Percentiles rank a stretch among this genome's conserved stretches.
phyloP scores from a whole-genome alignment of 192 early-diverging fungal genomes.

The Coemansia umbellata region DNA sequence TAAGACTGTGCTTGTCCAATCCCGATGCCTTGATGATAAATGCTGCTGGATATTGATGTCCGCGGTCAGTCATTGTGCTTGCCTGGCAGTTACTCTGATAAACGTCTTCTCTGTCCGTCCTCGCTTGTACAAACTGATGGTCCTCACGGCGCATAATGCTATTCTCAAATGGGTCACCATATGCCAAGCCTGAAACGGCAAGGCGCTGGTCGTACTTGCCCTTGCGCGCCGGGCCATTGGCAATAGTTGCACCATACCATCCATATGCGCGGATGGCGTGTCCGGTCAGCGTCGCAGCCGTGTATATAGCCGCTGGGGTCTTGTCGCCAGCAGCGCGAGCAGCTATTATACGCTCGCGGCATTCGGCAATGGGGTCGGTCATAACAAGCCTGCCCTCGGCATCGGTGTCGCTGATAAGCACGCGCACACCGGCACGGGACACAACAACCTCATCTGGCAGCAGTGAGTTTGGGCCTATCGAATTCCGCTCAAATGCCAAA shows the following conservation, averaged over 20 bases:
- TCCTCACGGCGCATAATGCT: constrained; percentile 81
- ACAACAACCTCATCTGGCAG: constrained; percentile 79
- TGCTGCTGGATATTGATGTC: constrained; percentile 84
- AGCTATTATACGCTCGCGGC: constrained; percentile 67
- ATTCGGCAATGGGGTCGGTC: constrained; percentile 71
- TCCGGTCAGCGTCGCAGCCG: constrained; percentile 84
- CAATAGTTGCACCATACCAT: constrained; percentile 68
- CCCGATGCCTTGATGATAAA: constrained; percentile 79
- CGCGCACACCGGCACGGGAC: constrained; percentile 71
- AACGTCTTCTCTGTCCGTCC: constrained; percentile 73
- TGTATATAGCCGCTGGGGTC: constrained; percentile 61
- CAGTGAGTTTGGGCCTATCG: constrained; percentile 73
- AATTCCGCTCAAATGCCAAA: constrained; percentile 79
- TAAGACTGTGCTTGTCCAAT: constrained; percentile 65
- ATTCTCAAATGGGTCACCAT: constrained; percentile 79
- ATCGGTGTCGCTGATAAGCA: constrained; percentile 82
- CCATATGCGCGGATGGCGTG: constrained; percentile 78
- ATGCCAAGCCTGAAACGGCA: constrained; percentile 59
- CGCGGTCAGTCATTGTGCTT: constrained; percentile 67
- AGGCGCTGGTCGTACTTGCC: constrained; percentile 59
- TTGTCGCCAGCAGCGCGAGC: constrained; percentile 50
- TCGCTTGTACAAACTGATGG: constrained; percentile 58
- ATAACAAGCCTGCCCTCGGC: constrained; percentile 90
- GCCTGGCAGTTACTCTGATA: constrained; percentile 76
- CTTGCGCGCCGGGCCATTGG: constrained; percentile 72